Conservation (phyloP, 441 rosid genomes). For the Erysimum cheiri region DNA sequence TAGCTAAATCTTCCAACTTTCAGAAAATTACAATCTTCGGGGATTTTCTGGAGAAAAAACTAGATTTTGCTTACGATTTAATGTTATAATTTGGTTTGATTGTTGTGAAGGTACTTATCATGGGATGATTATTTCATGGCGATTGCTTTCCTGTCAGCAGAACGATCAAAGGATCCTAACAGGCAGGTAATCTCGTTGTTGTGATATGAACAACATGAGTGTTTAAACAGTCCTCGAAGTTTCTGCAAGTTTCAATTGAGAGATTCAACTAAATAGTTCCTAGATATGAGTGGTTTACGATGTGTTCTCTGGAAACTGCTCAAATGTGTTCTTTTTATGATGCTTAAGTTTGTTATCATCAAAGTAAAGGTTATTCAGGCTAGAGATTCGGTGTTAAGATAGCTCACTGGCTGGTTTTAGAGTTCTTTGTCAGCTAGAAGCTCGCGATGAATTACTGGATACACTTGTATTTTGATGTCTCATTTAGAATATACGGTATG, state of each 20-base stretch:
- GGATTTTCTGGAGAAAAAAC: too few species aligned
- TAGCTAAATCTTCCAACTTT: slow-evolving; percentile 19
- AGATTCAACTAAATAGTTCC: neutral
- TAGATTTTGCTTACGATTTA: neutral
- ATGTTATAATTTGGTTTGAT: neutral
- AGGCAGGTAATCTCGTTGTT: slow-evolving; percentile 69
- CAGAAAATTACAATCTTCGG: neutral
- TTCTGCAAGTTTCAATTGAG: slow-evolving; percentile 1
- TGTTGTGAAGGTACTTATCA: slow-evolving; percentile 61
- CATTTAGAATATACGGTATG: neutral
- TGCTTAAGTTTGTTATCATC: neutral
- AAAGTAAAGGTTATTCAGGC: neutral
- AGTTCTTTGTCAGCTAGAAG: neutral
- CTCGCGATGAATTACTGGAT: neutral
- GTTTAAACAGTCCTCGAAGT: neutral
- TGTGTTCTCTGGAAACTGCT: neutral
- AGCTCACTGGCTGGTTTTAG: slow-evolving; percentile 1
- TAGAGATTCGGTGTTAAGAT: slow-evolving; percentile 1
- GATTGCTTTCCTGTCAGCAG: slow-evolving; percentile 83
- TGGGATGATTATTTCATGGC: slow-evolving; percentile 99
- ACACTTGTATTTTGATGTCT: neutral
- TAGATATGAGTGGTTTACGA: neutral
- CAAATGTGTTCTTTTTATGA: neutral
- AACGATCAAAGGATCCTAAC: slow-evolving; percentile 95
- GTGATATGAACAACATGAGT: neutral